Conservation (phyloP, 495 filamentous ascomycete species). For the Hypomontagnella submonticulosa region DNA sequence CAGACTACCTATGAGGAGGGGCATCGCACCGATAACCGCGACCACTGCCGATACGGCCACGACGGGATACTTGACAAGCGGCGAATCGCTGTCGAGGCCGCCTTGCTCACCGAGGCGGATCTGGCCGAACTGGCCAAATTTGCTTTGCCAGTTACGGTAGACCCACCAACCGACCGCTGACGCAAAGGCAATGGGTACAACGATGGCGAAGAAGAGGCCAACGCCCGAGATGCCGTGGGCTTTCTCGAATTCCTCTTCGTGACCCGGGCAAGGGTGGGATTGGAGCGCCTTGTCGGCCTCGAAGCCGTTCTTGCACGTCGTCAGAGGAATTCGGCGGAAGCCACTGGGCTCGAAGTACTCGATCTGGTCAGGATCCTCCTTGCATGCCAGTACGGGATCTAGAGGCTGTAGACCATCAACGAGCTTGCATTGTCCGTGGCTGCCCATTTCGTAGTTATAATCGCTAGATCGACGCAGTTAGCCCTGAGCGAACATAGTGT, state of each 20-base stretch:
- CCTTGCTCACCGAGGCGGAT: conserved; percentile 81
- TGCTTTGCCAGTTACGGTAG: conserved; percentile 84
- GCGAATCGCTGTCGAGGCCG: conserved; percentile 69
- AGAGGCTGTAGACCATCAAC: conserved; percentile 74
- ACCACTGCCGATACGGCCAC: conserved; percentile 79
- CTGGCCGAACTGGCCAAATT: conserved; percentile 92
- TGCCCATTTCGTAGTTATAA: conserved; percentile 88
- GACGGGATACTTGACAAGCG: conserved; percentile 81
- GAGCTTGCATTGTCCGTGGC: conserved; percentile 77
- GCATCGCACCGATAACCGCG: conserved; percentile 78
- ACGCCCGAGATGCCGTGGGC: conserved; percentile 76
- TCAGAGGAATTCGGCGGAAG: conserved; percentile 89
- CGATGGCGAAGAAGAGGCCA: conserved; percentile 87
- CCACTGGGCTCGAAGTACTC: conserved; percentile 87
- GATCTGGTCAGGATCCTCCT: conserved; percentile 67
- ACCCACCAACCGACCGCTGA: conserved; percentile 82
- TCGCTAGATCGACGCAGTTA: conserved; percentile 67
- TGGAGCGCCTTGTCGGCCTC: conserved; percentile 72
- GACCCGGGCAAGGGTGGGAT: conserved; percentile 72
- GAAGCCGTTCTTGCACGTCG: conserved; percentile 80
- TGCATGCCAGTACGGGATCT: conserved; percentile 73
- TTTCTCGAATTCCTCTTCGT: conserved; percentile 79
- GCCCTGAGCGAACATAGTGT: neutral
- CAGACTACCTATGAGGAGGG: conserved; percentile 72
- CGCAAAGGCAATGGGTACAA: conserved; percentile 76